These are phyloP conservation scores for Tylopilus felleus DNA, from an alignment of 768 basidiomycete species.

Conservation along the genomic window DNA sequence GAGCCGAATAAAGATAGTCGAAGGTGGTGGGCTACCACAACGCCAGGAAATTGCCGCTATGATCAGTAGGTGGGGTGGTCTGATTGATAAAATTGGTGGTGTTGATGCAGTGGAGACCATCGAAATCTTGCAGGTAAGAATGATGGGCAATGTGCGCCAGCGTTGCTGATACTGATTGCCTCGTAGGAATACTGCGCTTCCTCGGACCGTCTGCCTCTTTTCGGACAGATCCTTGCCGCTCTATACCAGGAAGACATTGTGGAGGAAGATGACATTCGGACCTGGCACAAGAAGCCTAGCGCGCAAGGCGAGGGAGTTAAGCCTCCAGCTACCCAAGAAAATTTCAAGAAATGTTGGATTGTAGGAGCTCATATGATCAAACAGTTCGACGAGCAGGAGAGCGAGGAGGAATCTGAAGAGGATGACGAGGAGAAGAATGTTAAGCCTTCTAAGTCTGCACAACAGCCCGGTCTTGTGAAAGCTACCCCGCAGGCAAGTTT, in stretches of 20 bases:
- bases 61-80: constrained; percentile 74
- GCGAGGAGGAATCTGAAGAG: constrained; percentile 41
- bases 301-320: constrained; percentile 52
- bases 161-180: constrained; percentile 1
- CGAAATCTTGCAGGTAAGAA: constrained; percentile 66
- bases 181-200: constrained; percentile 60
- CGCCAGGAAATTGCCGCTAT: constrained; percentile 62
- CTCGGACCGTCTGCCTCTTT: constrained; percentile 64
- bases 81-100: constrained; percentile 80
- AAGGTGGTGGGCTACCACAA: constrained; percentile 53
- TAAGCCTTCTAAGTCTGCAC: not conserved
- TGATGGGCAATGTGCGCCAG: not conserved
- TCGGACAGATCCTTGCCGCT: constrained; percentile 80
- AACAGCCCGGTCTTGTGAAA: not conserved
- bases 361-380: constrained; percentile 73
- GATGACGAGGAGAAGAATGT: constrained; percentile 15
- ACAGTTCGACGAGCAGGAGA: constrained; percentile 78
- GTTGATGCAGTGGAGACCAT: constrained; percentile 81
- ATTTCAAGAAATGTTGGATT: constrained; percentile 64
- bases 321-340: constrained; percentile 43
- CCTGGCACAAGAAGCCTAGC: constrained; percentile 66
- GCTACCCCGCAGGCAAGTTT: not conserved
- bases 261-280: constrained; percentile 85
- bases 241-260: constrained; percentile 92
- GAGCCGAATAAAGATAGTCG: constrained; percentile 61